Evolutionary conservation across 192 early-diverging fungal species (phyloP), one percentile per base, ranked within the genome.

Genomic region (Coemansia sp.): DNA sequence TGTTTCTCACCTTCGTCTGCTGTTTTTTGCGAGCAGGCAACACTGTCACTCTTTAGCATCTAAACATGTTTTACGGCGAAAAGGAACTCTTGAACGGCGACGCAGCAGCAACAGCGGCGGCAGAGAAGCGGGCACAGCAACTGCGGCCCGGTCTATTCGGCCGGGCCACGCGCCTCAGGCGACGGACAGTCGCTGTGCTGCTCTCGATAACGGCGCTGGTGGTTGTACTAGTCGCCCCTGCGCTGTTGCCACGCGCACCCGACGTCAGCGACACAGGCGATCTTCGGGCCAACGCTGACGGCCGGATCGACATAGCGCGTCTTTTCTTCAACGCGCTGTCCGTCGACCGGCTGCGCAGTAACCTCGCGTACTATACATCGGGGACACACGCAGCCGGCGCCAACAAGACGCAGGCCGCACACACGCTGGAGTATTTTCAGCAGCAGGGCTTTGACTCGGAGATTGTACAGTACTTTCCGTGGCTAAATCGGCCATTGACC

Each of bases 391-490:
- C 82, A 0, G 87, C 82, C 11, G 86, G 87, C 5, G 62, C 72
- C 32, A 85, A 86, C 58, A 30, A 28, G 7, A 62, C 56, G 1
- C 74, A 74, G 44, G 85, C 83, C 44, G 57, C 56, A 2, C 83
- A 77, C 43, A 89, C 87, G 8, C 64, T 62, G 18, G 73, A 80
- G 33, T 64, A 77, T 32, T 82, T 82, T 53, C 25, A 52, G 35
- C 47, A 58, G 23, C 82, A 74, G 31, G 84, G 85, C 6, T 42
- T 86, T 23, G 83, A 82, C 11, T 60, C 80, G 14, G 55, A 77
- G 40, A 80, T 86, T 33, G 84, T 76, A 14, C 78, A 80, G 43
- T 88, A 86, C 50, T 80, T 77, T n/a, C 83, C 85, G 5, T 69
- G 77, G 46, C 53, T 88, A 14, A 84, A 76, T 55, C 70, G 77